Evolutionary conservation across 2,329 filamentous ascomycete species (phyloP), one percentile per base, ranked within the genome.

Genomic region (Aureobasidium zeae): DNA sequence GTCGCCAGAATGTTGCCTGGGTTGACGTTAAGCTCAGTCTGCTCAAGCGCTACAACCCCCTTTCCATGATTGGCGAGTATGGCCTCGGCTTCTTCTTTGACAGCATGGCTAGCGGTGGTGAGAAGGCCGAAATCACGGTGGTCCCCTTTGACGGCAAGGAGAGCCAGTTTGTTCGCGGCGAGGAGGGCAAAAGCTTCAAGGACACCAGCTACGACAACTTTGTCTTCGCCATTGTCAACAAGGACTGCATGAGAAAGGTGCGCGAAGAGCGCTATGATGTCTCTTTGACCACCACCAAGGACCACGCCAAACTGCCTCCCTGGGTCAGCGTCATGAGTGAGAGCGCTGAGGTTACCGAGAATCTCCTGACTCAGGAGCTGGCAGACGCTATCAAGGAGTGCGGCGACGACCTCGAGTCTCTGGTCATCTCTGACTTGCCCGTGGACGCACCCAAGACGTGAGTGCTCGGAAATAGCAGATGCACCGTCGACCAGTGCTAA

Each of bases 271-370:
- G 91, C 55, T 98, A 95, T 67, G 91, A 98, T 62, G 71, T 95
- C 44, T 94, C 86, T 42, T 76, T 98, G 53, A 95, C 91, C 30
- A 79, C 80, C 52, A 95, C 89, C 60, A 94, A 94, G 73, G 91
- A 98, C 58, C 78, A 88, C 66, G 61, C 82, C 44, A 95, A 94
- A 71, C 77, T 98, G 24, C 89, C 91, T 24, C 67, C 74, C 51
- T 98, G 88, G 88, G 72, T 82, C 44, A 94, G 86, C 10, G 78
- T 95, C 58, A 96, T 98, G 91, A 93, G 80, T 59, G 91, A 98
- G 72, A 94, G 81, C 65, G 87, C 88, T 47, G 91, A 96, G 67
- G 81, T 98, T 55, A 95, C 88, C 10, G 85, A 95, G 33, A 71
- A 78, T 5, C 70, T 98, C 52, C 74, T 98, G 38, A 94, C 86